Evolutionary conservation across 352 stramenopile genomes (phyloP), one percentile per base, ranked within the genome.

Genomic region (Globisporangium ultimum): DNA sequence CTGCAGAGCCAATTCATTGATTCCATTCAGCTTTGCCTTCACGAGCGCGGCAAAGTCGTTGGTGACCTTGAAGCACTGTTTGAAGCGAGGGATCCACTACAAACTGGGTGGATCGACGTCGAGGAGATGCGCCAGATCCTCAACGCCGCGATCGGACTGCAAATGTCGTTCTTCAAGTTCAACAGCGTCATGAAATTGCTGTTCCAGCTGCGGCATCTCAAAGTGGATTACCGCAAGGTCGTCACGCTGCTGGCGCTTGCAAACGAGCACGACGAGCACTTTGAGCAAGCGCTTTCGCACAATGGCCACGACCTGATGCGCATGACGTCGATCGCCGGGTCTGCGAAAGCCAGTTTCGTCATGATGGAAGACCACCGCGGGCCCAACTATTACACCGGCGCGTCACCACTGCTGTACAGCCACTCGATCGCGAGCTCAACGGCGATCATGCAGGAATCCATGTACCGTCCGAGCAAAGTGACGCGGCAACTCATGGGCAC

Each of bases 131-230:
- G 76, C 0, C 24, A 48, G 2, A 62, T 84, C 6, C 58, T 88
- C 14, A 46, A 58, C 7, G 52, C 50, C 2, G 54, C 50, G 0
- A 64, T 88, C 45, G 76, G 76, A 43, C 84, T 82, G 42, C 64
- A 64, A 2, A 58, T 85, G 32, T 82, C 78, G 8, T 64, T 73
- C 32, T 87, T 84, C 52, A 68, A 74, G 20, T 88, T 88, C 48
- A 85, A 87, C 58, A 76, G 61, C 42, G 74, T 88, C 22, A 70
- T 72, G 1, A 70, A 69, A 56, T 53, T 88, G 50, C 60, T 88
- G 6, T 87, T 88, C 36, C 61, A 76, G 12, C 48, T 87, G n/a
- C 50, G 21, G 12, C 57, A 57, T 18, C 24, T 63, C 18, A 48
- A 64, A 41, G 58, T 71, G 4, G 61, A 71, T 57, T 68, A 71